Evolutionary conservation across 352 stramenopile species (phyloP).

Genomic region (Saprolegnia diclina): DNA sequence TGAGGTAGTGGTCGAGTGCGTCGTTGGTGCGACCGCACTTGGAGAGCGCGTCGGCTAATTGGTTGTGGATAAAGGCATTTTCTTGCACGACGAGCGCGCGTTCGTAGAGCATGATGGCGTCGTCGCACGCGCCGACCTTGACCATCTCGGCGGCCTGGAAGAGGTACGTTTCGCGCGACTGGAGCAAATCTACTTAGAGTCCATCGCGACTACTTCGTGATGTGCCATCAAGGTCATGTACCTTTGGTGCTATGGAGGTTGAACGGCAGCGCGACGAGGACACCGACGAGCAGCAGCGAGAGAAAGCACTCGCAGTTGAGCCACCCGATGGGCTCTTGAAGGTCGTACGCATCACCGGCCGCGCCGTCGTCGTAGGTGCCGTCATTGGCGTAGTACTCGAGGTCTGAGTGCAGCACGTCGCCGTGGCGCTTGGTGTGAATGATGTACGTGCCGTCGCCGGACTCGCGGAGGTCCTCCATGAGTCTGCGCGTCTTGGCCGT

Average conservation of each 20-base stretch:
- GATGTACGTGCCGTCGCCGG: background rate
- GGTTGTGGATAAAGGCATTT: slow-evolving; percentile 16
- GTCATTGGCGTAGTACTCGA: background rate
- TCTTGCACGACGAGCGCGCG: slow-evolving; percentile 20
- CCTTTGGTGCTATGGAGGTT: slow-evolving; percentile 31
- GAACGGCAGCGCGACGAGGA: slow-evolving; percentile 33
- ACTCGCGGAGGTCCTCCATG: slow-evolving; percentile 2
- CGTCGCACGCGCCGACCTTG: slow-evolving; percentile 14
- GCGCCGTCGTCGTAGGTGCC: background rate
- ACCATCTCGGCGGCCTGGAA: slow-evolving; percentile 20
- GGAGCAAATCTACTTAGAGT: slow-evolving; percentile 5
- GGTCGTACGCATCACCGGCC: background rate
- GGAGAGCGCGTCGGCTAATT: slow-evolving; percentile 14
- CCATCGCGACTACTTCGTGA: background rate
- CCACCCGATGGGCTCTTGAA: slow-evolving; percentile 25
- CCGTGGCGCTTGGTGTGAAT: background rate
- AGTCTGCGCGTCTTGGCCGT: slow-evolving; percentile 4
- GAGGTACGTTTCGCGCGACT: slow-evolving; percentile 17
- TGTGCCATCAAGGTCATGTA: background rate
- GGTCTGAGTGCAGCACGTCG: background rate
- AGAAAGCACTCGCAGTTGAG: slow-evolving; percentile 36
- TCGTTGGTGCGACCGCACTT: slow-evolving; percentile 15
- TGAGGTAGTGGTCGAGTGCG: slow-evolving; percentile 12
- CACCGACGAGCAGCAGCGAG: slow-evolving; percentile 32
- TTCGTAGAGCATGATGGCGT: slow-evolving; percentile 20